Evolutionary conservation across 768 basidiomycete species (phyloP).

Genomic region (Pulveroboletus sp.): DNA sequence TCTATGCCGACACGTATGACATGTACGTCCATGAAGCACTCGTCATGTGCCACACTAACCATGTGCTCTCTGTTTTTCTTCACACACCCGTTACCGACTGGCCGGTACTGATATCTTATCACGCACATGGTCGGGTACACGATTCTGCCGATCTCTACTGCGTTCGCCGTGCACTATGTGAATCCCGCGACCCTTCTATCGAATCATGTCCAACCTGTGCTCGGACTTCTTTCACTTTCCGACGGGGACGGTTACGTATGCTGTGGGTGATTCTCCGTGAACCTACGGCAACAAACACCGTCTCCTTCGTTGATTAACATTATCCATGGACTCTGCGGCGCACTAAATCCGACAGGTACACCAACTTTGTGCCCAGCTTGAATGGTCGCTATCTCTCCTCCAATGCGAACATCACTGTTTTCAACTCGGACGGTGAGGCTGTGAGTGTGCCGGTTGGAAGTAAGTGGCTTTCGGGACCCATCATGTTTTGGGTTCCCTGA

Average conservation of each 20-base stretch:
- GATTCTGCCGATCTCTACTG: not conserved
- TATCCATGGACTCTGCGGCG: too few species aligned
- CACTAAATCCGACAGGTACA: slow-evolving; percentile 38
- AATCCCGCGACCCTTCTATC: slow-evolving; percentile 4
- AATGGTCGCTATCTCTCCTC: slow-evolving; percentile 77
- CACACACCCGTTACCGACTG: not conserved
- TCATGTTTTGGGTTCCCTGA: slow-evolving; percentile 17
- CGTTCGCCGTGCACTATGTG: not conserved
- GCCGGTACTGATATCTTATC: not conserved
- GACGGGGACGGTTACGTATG: too few species aligned
- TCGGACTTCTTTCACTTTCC: too few species aligned
- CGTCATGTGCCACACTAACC: slow-evolving; percentile 1
- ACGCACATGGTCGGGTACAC: not conserved
- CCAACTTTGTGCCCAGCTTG: slow-evolving; percentile 64
- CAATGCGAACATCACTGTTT: slow-evolving; percentile 81
- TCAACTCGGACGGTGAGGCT: slow-evolving; percentile 36
- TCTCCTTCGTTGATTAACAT: not conserved
- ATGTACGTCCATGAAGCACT: slow-evolving; percentile 41
- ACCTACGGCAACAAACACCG: not conserved
- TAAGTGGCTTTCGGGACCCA: slow-evolving; percentile 13
- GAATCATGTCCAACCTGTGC: not conserved
- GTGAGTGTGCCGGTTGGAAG: slow-evolving; percentile 46
- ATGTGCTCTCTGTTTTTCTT: not conserved
- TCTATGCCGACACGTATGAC: slow-evolving; percentile 62
- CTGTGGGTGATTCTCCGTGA: not conserved